Base-by-base conservation (phyloP, 768 basidiomycete genomes). In the Boletus sensibilis region DNA sequence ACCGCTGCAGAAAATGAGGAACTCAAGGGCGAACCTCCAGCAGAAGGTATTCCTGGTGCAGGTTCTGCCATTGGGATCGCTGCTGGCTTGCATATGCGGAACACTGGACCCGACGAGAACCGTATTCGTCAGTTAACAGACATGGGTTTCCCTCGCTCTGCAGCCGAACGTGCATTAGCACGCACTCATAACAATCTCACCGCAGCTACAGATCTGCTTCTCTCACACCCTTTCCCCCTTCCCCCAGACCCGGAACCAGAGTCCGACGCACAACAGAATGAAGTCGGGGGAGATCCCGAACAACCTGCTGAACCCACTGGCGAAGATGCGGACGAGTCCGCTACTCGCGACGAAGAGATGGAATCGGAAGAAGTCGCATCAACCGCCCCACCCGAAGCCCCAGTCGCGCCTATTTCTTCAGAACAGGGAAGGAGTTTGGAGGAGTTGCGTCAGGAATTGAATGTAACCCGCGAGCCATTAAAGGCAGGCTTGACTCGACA, bases 61-160 rank as follows among this genome's bases (percentile, higher is more conserved):
- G 64, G 70, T n/a, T 68, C 70, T 34, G 63, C 68, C 11, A 58
- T 68, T 35, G 65, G 73, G 42, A 52, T 71, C 10, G 67, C 74
- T 51, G 64, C 67, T 48, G 76, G 68, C 40, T 67, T 64, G 57
- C 69, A 70, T 57, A 71, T 70, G 56, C 68, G 65, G 37, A 68
- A 70, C 21, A 60, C 78, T 57, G 84, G 79, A 13, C 82, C 88
- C 0, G 90, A 93, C 68, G 92, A 94, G 68, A 79, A 78, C 44
- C 83, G 88, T 35, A 84, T 98, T 51, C 82, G 83, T 49, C 89
- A 93, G 64, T 78, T 98, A 52, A 87, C 84, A 11, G 97, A 98
- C 65, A 98, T 99, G 97, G 97, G 97, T 44, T 99, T 98, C 77
- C 85, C 89, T 35, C 85, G 94, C n/a, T 81, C 84, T 40, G 91